Conservation (phyloP, 2,329 filamentous ascomycete species). For the Ophiostoma pallidulum region DNA sequence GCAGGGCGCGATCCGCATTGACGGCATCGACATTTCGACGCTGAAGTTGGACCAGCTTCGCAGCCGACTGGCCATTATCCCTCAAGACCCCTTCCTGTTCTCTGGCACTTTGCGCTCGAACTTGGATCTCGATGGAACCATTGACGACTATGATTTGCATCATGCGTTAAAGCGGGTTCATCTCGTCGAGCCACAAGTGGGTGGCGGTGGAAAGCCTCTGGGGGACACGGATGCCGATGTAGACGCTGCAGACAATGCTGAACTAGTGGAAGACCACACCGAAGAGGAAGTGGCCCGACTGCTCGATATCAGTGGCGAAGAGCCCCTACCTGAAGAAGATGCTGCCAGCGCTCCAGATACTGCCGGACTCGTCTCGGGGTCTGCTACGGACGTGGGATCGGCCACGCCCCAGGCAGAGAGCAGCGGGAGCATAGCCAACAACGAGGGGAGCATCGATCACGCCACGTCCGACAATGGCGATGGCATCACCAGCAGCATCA, state of each 20-base stretch:
- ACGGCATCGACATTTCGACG: slow-evolving; percentile 43
- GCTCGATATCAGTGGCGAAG: slow-evolving; percentile 11
- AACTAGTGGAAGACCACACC: slow-evolving; percentile 3
- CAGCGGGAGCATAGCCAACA: slow-evolving; percentile 5
- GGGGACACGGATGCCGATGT: slow-evolving; percentile 1
- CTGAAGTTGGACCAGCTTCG: slow-evolving; percentile 53
- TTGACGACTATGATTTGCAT: slow-evolving; percentile 53
- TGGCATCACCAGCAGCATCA: slow-evolving; percentile 1
- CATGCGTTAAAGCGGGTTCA: slow-evolving; percentile 50
- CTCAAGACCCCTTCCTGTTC: slow-evolving; percentile 59
- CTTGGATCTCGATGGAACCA: slow-evolving; percentile 52
- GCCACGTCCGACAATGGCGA: slow-evolving; percentile 4
- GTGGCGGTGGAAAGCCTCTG: slow-evolving; percentile 18
- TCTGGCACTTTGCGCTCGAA: slow-evolving; percentile 55
- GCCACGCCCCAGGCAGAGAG: slow-evolving; percentile 3
- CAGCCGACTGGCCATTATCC: slow-evolving; percentile 54
- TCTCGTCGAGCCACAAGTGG: slow-evolving; percentile 39
- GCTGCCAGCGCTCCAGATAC: slow-evolving; percentile 13
- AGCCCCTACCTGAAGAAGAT: slow-evolving; percentile 14
- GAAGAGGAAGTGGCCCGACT: slow-evolving; percentile 11
- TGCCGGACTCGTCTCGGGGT: slow-evolving; percentile 8
- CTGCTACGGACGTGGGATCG: slow-evolving; percentile 13
- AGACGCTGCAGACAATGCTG: not conserved
- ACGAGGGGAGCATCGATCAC: not conserved
- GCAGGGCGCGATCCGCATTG: slow-evolving; percentile 34